Evolutionary conservation across 106 monocot genomes (phyloP).

Genomic region (Apostasia shenzhenica): DNA sequence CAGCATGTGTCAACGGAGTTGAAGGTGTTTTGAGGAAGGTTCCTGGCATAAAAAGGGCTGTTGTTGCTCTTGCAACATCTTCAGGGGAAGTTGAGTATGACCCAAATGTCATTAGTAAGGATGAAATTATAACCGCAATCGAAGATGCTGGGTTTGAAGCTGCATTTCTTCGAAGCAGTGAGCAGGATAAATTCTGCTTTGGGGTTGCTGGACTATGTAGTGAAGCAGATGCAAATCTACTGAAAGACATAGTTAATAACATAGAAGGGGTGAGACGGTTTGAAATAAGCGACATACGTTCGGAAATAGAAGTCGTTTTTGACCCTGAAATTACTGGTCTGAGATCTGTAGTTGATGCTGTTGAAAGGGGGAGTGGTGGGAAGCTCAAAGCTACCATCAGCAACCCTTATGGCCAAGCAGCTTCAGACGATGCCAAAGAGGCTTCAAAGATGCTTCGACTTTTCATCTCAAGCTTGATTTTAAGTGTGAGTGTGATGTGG

Average conservation of each 20-base stretch:
- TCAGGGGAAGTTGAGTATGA: constrained; percentile 88
- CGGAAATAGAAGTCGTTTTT: constrained; percentile 71
- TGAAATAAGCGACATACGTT: constrained; percentile 27
- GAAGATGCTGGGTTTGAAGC: constrained; percentile 99
- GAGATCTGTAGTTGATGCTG: constrained; percentile 68
- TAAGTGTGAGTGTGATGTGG: constrained; percentile 61
- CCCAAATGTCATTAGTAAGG: constrained; percentile 66
- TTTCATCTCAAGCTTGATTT: constrained; percentile 66
- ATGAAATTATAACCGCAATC: constrained; percentile 76
- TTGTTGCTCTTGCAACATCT: constrained; percentile 87
- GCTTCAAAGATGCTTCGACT: constrained; percentile 79
- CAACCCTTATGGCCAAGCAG: constrained; percentile 42
- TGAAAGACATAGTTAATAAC: constrained; percentile 53
- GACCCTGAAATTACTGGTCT: constrained; percentile 77
- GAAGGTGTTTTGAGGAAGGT: constrained; percentile 82
- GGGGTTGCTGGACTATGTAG: constrained; percentile 33
- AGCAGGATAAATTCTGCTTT: constrained; percentile 70
- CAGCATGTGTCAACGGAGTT: constrained; percentile 93
- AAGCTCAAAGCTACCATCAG: constrained; percentile 47
- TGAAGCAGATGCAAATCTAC: constrained; percentile 42
- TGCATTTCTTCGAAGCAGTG: constrained; percentile 67
- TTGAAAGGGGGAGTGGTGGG: constrained; percentile 53
- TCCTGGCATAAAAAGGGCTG: constrained; percentile 84
- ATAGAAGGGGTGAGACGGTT: constrained; percentile 61
- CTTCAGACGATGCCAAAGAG: constrained; percentile 59